phyloP scores from a whole-genome alignment of 2,329 filamentous ascomycete genomes.

The Alternaria ventricosa region DNA sequence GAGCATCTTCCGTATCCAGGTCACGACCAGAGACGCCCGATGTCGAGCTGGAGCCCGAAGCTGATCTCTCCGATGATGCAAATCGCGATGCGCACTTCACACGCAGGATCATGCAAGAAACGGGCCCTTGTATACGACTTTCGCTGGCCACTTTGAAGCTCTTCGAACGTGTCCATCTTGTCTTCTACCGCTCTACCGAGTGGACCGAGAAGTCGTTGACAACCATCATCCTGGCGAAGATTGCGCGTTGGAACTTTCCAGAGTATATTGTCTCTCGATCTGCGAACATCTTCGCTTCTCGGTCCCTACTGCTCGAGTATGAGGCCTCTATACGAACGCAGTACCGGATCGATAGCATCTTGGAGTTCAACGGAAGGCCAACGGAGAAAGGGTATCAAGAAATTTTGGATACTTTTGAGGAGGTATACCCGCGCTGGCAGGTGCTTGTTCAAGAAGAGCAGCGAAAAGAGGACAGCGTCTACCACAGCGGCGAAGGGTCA shows the following conservation, averaged over 20 bases:
- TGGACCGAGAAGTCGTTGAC: conserved; percentile 98
- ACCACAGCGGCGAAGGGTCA: conserved; percentile 82
- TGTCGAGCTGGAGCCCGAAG: conserved; percentile 40
- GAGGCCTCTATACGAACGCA: conserved; percentile 85
- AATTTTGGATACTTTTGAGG: conserved; percentile 75
- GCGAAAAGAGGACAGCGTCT: conserved; percentile 76
- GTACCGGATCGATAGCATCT: conserved; percentile 77
- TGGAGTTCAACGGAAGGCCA: conserved; percentile 79
- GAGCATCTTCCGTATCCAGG: conserved; percentile 53
- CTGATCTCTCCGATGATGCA: conserved; percentile 50
- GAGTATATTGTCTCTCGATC: conserved; percentile 90
- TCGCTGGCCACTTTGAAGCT: conserved; percentile 75
- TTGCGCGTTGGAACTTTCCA: conserved; percentile 85
- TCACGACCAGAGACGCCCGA: conserved; percentile 38
- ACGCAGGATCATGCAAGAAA: conserved; percentile 75
- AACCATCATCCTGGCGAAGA: conserved; percentile 91
- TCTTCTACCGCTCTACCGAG: conserved; percentile 94
- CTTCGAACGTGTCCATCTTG: conserved; percentile 92
- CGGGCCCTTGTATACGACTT: conserved; percentile 84
- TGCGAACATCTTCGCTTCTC: conserved; percentile 83
- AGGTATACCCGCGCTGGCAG: conserved; percentile 82
- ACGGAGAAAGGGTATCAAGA: conserved; percentile 69
- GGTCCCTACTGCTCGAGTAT: conserved; percentile 80
- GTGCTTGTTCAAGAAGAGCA: conserved; percentile 74
- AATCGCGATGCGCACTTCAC: conserved; percentile 79